A percentile compares a stretch with the other conserved stretches of the same genome.
These are phyloP conservation scores for Hibiscus syriacus DNA, from an alignment of 345 rosid genomes.

Conservation along the genomic window DNA sequence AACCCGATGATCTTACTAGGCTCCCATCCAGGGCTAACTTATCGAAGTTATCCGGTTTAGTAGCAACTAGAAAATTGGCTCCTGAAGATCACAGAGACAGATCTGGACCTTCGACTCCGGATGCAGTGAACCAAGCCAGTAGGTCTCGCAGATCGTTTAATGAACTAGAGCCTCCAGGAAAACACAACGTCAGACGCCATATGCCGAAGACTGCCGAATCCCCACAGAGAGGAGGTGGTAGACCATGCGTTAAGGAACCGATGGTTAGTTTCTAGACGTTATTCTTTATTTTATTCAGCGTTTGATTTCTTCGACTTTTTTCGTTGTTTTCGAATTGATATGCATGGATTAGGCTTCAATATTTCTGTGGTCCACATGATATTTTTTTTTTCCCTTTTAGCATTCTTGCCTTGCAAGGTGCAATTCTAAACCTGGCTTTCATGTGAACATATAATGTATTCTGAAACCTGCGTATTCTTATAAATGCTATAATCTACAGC, in stretches of 20 bases:
- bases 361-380: too few relatives aligned
- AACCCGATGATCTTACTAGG: too few relatives aligned
- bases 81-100: conserved; percentile 28
- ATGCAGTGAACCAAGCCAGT: conserved; percentile 18
- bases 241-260: conserved; percentile 20
- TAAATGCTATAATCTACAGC: conserved; percentile 28
- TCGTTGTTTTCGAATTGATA: background rate
- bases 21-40: too few relatives aligned
- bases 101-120: conserved; percentile 21
- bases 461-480: background rate
- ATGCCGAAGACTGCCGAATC: conserved; percentile 19
- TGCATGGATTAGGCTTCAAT: background rate
- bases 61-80: conserved; percentile 30
- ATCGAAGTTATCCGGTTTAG: conserved; percentile 37
- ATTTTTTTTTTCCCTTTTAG: too few relatives aligned
- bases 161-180: conserved; percentile 18
- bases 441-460: background rate
- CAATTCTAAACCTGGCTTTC: background rate
- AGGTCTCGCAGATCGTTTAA: conserved; percentile 21
- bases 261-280: conserved; percentile 27
- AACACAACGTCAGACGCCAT: conserved; percentile 24
- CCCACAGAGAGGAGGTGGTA: conserved; percentile 28
- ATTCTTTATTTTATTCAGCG: background rate
- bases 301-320: background rate
- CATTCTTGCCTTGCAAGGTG: too few relatives aligned